phyloP scores from a whole-genome alignment of 306 rosid species.

The Argentina anserina region DNA sequence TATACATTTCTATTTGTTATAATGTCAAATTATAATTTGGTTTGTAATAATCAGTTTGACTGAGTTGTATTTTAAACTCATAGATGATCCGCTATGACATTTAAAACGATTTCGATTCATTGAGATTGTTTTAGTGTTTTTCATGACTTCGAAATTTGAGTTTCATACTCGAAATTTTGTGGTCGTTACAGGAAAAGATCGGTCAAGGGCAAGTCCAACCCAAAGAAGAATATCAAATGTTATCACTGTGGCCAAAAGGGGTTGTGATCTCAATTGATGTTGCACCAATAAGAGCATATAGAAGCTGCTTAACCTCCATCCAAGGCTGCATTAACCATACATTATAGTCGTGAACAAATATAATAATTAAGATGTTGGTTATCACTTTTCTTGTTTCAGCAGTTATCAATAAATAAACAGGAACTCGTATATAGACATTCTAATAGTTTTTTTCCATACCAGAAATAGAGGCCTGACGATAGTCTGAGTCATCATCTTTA shows the following conservation, averaged over 20 bases:
- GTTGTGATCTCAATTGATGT: slow-evolving; percentile 67
- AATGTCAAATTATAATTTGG: too few species aligned
- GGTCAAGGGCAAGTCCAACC: too few species aligned
- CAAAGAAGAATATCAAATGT: too few species aligned
- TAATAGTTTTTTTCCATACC: slow-evolving; percentile 48
- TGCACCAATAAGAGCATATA: slow-evolving; percentile 93
- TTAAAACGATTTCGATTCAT: too few species aligned
- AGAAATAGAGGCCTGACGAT: slow-evolving; percentile 75
- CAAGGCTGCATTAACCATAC: slow-evolving; percentile 69
- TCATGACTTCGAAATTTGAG: too few species aligned
- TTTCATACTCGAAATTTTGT: too few species aligned
- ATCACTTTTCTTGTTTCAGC: not conserved
- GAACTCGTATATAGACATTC: slow-evolving; percentile 11
- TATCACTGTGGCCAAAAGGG: slow-evolving; percentile 81
- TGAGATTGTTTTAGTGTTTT: too few species aligned
- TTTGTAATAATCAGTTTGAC: too few species aligned
- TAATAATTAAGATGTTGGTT: not conserved
- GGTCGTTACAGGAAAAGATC: too few species aligned
- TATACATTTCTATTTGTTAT: too few species aligned
- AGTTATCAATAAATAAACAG: slow-evolving; percentile 1
- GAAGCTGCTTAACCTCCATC: slow-evolving; percentile 87
- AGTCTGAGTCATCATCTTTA: slow-evolving; percentile 66
- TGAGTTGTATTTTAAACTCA: too few species aligned
- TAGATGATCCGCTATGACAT: too few species aligned
- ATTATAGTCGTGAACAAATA: slow-evolving; percentile 15